These are phyloP conservation scores for Dendrothele bispora DNA, from an alignment of 768 basidiomycete genomes.

Conservation along the genomic window DNA sequence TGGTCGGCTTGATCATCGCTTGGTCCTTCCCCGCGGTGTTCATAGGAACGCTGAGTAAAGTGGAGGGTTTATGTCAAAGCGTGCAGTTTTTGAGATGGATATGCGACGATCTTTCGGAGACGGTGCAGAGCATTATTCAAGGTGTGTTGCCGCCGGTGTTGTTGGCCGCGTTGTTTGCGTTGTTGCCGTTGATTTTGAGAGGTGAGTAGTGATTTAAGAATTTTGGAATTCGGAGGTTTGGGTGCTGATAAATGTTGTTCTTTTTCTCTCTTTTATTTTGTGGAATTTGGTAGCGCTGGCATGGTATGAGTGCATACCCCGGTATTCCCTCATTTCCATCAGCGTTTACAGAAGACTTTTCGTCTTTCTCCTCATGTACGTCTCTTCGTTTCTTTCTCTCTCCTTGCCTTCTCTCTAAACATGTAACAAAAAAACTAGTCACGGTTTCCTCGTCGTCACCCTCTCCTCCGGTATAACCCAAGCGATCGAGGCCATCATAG, in stretches of 20 bases:
- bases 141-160: conserved; percentile 68
- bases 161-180: conserved; percentile 59
- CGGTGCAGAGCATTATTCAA: conserved; percentile 53
- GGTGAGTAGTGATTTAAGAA: no score
- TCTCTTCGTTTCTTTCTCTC: background rate
- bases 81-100: conserved; percentile 64
- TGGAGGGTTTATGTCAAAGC: conserved; percentile 49
- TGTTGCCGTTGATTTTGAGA: conserved; percentile 58
- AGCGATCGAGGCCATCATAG: conserved; percentile 41
- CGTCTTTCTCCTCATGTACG: conserved; percentile 60
- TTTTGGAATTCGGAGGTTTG: no score
- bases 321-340: conserved; percentile 65
- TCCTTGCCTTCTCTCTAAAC: no score
- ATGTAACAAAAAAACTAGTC: no score
- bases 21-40: conserved; percentile 71
- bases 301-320: conserved; percentile 70
- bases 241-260: background rate
- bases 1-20: conserved; percentile 56
- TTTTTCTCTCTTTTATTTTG: conserved; percentile 9
- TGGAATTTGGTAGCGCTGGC: conserved; percentile 56
- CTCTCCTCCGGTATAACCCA: conserved; percentile 57
- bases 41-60: conserved; percentile 63
- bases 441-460: conserved; percentile 75
- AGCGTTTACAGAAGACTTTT: conserved; percentile 74
- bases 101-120: conserved; percentile 34